Conservation (phyloP, 495 filamentous ascomycete genomes). For the Xanthoparmelia taractica region DNA sequence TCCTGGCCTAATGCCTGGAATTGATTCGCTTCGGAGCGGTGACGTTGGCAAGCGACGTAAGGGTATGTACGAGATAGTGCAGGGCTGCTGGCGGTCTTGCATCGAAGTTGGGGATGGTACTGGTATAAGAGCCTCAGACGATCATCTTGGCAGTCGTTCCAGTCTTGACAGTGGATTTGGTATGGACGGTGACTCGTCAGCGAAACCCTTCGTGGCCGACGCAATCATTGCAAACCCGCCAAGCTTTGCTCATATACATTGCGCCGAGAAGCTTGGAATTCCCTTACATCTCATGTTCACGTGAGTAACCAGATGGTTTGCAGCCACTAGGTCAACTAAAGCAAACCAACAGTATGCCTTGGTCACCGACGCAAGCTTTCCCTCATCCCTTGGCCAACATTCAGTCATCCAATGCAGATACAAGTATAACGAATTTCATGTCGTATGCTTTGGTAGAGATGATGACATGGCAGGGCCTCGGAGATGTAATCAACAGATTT, state of each 20-base stretch:
- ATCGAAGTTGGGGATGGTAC: constrained; percentile 55
- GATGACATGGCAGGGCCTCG: constrained; percentile 75
- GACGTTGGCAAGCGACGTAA: constrained; percentile 58
- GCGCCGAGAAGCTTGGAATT: constrained; percentile 71
- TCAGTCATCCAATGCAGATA: constrained; percentile 43
- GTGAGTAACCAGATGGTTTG: constrained; percentile 32
- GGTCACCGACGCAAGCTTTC: constrained; percentile 45
- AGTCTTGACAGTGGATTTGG: constrained; percentile 34
- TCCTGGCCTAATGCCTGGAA: constrained; percentile 65
- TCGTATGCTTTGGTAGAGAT: constrained; percentile 69
- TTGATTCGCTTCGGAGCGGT: constrained; percentile 58
- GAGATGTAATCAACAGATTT: constrained; percentile 68
- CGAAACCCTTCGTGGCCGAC: constrained; percentile 65
- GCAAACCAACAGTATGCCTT: constrained; percentile 47
- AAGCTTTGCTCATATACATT: constrained; percentile 72
- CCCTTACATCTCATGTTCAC: constrained; percentile 81
- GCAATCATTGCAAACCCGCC: constrained; percentile 81
- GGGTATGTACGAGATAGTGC: constrained; percentile 61
- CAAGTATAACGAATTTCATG: constrained; percentile 59
- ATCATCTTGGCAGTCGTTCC: constrained; percentile 27
- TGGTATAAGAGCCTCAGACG: constrained; percentile 42
- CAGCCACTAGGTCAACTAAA: constrained; percentile 1
- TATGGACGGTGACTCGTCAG: constrained; percentile 27
- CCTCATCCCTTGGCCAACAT: constrained; percentile 52
- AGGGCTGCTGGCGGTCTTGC: constrained; percentile 76